Base-by-base conservation (phyloP, 345 rosid species). In the Syzygium jambos region DNA sequence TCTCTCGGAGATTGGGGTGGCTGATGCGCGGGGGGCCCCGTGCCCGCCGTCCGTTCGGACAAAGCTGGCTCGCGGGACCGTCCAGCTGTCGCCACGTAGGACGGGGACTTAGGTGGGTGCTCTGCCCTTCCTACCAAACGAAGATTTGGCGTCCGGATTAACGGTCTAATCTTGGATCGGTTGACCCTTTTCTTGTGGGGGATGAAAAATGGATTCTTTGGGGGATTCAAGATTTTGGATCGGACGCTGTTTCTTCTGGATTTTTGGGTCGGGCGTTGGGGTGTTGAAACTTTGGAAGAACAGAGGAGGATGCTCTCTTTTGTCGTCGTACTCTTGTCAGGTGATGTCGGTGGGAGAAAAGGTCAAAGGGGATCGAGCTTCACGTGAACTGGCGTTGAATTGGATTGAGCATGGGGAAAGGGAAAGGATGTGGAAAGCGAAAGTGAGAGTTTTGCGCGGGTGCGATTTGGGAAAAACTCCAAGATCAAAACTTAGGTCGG, bases 51-150 rank as follows among this genome's bases (percentile, higher is more conserved):
- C 1, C 51, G 49, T 86, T n/a, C 63, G 49, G 82, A 86, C 52
- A 25, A 25, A 38, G 85, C 41, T 78, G 88, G 85, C 16, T 55
- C 43, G 19, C 78, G 43, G 88, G 87, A 86, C 87, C 82, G 86
- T 77, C 83, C 86, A 89, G 84, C 80, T 84, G 89, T 87, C 86
- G 90, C 89, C 92, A 87, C 86, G 89, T 89, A 17, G 87, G 88
- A 87, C 78, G 29, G 10, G 9, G 25, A 52, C 77, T 16, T 43
- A 43, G 46, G 46, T 43, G 46, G 46, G 5, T 43, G 46, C 46
- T 43, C 46, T 43, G 46, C 61, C n/a, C 25, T 23, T 23, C 1
- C 25, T 23, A 56, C 61, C 61, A 56, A 56, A 56, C n/a, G 25
- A 56, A 56, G 61, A 56, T 56, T 0, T 0, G 2, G n/a, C 12